These are phyloP conservation scores for Fonsecaea monophora DNA, from an alignment of 2,329 filamentous ascomycete genomes.

Conservation along the genomic window DNA sequence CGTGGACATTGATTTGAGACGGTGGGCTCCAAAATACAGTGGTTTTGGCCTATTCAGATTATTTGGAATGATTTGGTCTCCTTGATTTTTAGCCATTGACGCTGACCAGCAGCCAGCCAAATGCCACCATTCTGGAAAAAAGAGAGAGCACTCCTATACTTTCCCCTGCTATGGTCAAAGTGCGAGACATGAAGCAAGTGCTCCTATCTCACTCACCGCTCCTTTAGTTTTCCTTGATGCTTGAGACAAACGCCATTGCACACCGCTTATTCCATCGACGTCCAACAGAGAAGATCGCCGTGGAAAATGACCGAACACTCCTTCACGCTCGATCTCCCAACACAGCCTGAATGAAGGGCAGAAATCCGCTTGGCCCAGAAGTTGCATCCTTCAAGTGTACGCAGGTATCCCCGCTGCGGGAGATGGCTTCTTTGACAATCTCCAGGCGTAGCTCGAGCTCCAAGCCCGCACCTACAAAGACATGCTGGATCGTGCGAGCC, in stretches of 20 bases:
- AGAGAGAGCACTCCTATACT: too few relatives aligned
- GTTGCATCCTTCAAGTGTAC: neutral
- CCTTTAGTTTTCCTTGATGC: too few relatives aligned
- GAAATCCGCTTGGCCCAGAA: neutral
- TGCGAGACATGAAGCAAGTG: too few relatives aligned
- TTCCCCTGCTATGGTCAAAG: too few relatives aligned
- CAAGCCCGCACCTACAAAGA: neutral
- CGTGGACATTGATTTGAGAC: conserved; percentile 14
- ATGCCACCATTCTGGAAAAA: too few relatives aligned
- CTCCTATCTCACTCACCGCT: too few relatives aligned
- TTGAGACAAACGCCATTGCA: too few relatives aligned
- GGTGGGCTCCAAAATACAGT: conserved; percentile 5
- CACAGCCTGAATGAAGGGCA: neutral
- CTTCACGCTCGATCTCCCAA: neutral
- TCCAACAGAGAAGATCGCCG: neutral
- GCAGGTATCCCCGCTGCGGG: neutral
- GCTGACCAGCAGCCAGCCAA: too few relatives aligned
- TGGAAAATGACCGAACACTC: neutral
- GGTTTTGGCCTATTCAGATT: conserved; percentile 11
- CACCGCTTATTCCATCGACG: neutral
- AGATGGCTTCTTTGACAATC: neutral
- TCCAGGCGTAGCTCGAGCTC: neutral
- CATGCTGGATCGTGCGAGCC: neutral
- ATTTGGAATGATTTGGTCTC: conserved; percentile 10
- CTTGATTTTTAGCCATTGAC: neutral